Conservation (phyloP, 345 rosid species). For the Mercurialis annua region DNA sequence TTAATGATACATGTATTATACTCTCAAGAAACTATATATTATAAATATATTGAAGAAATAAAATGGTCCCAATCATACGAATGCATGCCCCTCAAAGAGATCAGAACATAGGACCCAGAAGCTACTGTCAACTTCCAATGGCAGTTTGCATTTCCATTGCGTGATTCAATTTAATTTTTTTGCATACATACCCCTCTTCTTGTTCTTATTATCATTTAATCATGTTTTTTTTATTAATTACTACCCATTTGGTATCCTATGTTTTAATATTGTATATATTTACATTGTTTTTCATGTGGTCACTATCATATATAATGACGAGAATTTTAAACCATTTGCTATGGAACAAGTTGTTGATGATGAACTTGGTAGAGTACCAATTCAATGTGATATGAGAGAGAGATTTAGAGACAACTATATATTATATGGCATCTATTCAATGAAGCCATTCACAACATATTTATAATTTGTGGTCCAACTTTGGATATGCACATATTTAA, state of each 20-base stretch:
- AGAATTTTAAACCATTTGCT: constrained; percentile 11
- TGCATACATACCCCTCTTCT: no score
- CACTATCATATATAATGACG: constrained; percentile 33
- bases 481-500: neutral
- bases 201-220: constrained; percentile 5
- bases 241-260: constrained; percentile 43
- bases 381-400: neutral
- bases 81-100: constrained; percentile 9
- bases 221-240: constrained; percentile 18
- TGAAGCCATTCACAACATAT: constrained; percentile 12
- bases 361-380: neutral
- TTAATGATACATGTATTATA: constrained; percentile 10
- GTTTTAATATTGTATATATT: neutral
- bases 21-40: neutral
- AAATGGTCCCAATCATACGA: constrained; percentile 14
- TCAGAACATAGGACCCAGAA: constrained; percentile 25
- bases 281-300: constrained; percentile 1
- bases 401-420: neutral
- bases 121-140: constrained; percentile 14
- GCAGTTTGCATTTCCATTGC: constrained; percentile 39
- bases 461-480: constrained; percentile 3
- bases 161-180: constrained; percentile 38
- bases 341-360: neutral
- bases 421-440: neutral
- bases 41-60: no score